These are phyloP conservation scores for Kazachstania bromeliacearum DNA, from an alignment of 805 yeast species.

Conservation along the genomic window DNA sequence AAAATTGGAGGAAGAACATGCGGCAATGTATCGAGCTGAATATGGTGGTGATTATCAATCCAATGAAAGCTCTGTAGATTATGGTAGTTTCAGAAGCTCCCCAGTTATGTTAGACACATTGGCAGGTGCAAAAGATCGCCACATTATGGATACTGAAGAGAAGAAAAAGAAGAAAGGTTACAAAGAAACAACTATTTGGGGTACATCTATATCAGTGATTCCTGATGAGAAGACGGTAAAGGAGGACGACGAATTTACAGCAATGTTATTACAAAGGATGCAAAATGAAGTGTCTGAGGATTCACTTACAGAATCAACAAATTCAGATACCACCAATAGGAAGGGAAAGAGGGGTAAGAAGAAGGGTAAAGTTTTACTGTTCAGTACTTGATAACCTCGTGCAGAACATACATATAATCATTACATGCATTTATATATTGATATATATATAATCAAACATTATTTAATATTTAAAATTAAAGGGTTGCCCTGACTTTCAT, in stretches of 20 bases:
- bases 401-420: not conserved
- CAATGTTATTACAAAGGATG: conserved; percentile 44
- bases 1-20: conserved; percentile 47
- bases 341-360: conserved; percentile 31
- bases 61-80: conserved; percentile 2
- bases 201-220: conserved; percentile 39
- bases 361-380: conserved; percentile 29
- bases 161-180: conserved; percentile 12
- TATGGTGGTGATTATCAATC: conserved; percentile 33
- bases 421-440: not conserved
- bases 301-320: not conserved
- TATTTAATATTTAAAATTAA: too few relatives aligned
- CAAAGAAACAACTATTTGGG: conserved; percentile 62
- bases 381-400: conserved; percentile 12
- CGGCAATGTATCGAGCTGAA: conserved; percentile 52
- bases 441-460: not conserved
- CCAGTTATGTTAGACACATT: conserved; percentile 4
- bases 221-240: conserved; percentile 30
- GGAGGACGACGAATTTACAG: conserved; percentile 40
- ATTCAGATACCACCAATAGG: not conserved
- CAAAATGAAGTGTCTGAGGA: conserved; percentile 28
- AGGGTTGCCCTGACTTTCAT: too few relatives aligned
- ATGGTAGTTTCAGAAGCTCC: not conserved
- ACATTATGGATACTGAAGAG: not conserved
- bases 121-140: conserved; percentile 2